A percentile compares a stretch with the other conserved stretches of the same genome.
Evolutionary conservation across 2,329 filamentous ascomycete genomes (phyloP).

Genomic region (Aureobasidium melanogenum): DNA sequence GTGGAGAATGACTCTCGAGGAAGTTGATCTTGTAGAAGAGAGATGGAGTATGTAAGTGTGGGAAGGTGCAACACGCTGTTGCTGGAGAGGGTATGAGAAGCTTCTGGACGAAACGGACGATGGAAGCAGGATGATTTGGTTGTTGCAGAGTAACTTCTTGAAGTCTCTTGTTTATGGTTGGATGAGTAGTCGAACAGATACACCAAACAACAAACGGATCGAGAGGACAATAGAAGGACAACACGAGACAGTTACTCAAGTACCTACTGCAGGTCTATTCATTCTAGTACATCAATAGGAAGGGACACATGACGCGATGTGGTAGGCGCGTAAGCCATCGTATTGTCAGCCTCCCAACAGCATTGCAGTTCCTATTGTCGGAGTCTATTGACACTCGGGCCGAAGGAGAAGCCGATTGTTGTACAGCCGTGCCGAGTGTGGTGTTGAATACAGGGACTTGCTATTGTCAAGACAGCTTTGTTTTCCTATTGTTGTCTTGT

Average conservation of each 20-base stretch:
- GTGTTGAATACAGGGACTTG: not conserved
- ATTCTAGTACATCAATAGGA: slow-evolving; percentile 8
- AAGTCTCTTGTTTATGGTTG: not conserved
- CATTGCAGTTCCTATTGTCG: not conserved
- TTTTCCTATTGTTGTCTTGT: slow-evolving; percentile 9
- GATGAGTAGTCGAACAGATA: not conserved
- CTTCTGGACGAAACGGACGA: not conserved
- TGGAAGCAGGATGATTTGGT: not conserved
- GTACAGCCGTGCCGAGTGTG: not conserved
- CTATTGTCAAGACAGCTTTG: slow-evolving; percentile 2
- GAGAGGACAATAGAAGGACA: not conserved
- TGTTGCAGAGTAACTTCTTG: not conserved
- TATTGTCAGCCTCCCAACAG: slow-evolving; percentile 4
- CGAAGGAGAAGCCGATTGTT: not conserved
- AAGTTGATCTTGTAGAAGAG: not conserved
- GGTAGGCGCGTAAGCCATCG: not conserved
- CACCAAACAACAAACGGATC: not conserved
- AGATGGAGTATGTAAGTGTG: not conserved
- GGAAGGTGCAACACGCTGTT: not conserved
- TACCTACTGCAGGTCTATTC: not conserved
- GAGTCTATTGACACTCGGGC: not conserved
- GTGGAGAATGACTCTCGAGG: not conserved
- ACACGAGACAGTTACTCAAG: not conserved
- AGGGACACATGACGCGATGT: not conserved
- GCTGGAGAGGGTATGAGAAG: not conserved